Conservation (phyloP, 73 alveolate genomes). For the Uronychia binucleata region DNA sequence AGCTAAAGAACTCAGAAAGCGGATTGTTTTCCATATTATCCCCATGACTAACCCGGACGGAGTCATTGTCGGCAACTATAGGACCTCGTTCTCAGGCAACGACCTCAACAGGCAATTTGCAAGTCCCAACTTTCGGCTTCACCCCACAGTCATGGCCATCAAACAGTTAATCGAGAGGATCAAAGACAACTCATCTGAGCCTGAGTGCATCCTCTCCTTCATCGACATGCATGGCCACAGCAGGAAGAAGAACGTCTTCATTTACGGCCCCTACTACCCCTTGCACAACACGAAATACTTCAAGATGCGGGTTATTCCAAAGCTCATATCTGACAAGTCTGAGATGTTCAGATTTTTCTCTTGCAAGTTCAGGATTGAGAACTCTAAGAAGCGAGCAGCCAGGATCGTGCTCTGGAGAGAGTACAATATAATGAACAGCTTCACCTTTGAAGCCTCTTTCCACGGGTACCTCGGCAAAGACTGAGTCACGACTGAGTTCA, state of each 20-base stretch:
- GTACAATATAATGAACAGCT: slow-evolving; percentile 47
- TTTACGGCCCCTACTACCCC: slow-evolving; percentile 45
- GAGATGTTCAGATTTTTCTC: slow-evolving; percentile 59
- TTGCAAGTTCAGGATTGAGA: slow-evolving; percentile 54
- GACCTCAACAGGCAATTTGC: slow-evolving; percentile 74
- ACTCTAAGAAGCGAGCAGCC: slow-evolving; percentile 61
- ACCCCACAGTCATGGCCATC: slow-evolving; percentile 50
- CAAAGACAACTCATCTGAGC: slow-evolving; percentile 13
- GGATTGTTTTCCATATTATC: slow-evolving; percentile 74
- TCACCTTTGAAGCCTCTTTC: slow-evolving; percentile 66
- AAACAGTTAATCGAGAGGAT: slow-evolving; percentile 26
- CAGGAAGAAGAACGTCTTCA: slow-evolving; percentile 13
- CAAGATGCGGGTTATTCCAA: slow-evolving; percentile 62
- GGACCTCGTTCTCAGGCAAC: slow-evolving; percentile 71
- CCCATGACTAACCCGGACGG: slow-evolving; percentile 93
- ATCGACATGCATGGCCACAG: slow-evolving; percentile 69
- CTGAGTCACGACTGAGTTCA: not conserved
- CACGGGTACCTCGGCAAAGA: slow-evolving; percentile 35
- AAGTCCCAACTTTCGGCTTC: slow-evolving; percentile 33
- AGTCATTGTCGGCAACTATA: slow-evolving; percentile 76
- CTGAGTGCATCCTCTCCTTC: slow-evolving; percentile 40
- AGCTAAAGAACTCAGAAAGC: slow-evolving; percentile 68
- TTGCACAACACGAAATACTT: slow-evolving; percentile 37
- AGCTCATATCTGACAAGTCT: slow-evolving; percentile 43
- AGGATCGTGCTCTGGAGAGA: slow-evolving; percentile 68